These are phyloP conservation scores for Parastagonospora nodorum DNA, from an alignment of 2,329 filamentous ascomycete genomes.

Conservation along the genomic window DNA sequence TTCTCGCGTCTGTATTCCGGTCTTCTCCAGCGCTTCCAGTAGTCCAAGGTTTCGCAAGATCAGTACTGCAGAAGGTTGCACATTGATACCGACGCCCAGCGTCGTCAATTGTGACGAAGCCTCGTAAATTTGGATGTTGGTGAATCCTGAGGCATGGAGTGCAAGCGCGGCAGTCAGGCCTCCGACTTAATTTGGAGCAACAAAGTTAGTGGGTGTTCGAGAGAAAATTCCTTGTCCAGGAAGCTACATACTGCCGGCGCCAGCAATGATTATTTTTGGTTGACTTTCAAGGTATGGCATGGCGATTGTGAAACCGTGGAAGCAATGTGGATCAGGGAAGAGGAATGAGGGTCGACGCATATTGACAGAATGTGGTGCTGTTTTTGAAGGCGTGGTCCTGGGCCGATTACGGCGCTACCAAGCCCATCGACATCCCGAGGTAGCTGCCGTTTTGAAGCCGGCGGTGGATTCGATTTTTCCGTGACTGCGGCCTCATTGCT, in stretches of 20 bases:
- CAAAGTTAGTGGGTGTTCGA: no score
- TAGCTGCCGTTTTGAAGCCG: slow-evolving; percentile 2
- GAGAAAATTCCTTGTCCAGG: no score
- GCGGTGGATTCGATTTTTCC: background rate
- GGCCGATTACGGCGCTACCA: background rate
- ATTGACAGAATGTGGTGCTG: background rate
- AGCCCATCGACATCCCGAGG: background rate
- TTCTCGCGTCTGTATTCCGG: slow-evolving; percentile 50
- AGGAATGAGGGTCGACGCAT: background rate
- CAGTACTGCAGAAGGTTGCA: slow-evolving; percentile 53
- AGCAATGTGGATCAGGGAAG: background rate
- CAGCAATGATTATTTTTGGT: slow-evolving; percentile 34
- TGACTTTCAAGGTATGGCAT: slow-evolving; percentile 28
- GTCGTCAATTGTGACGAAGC: slow-evolving; percentile 49
- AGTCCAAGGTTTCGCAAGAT: slow-evolving; percentile 53
- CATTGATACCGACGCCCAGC: slow-evolving; percentile 54
- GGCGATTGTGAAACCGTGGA: background rate
- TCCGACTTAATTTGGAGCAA: slow-evolving; percentile 56
- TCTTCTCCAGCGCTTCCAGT: slow-evolving; percentile 47
- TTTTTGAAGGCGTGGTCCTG: no score
- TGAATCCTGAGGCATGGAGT: slow-evolving; percentile 69
- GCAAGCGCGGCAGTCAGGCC: slow-evolving; percentile 72
- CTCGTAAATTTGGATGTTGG: slow-evolving; percentile 52
- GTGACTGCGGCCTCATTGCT: background rate
- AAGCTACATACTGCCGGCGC: slow-evolving; percentile 56